Percentiles rank a stretch among this genome's conserved stretches.
Evolutionary conservation across 116 monocot genomes (phyloP).

Genomic region (Cymodocea nodosa): DNA sequence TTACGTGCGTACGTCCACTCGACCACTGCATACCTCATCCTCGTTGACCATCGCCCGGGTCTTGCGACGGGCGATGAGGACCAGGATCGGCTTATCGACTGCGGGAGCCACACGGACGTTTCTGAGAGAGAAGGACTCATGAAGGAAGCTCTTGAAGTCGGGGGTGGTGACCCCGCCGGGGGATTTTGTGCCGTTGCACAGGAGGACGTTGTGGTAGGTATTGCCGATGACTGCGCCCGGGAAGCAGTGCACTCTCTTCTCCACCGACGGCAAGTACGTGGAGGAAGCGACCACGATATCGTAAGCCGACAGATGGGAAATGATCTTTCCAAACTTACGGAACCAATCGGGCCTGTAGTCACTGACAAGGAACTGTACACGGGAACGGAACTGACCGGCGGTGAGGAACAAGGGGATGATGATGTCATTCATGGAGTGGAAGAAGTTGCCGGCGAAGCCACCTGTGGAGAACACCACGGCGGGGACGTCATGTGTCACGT

Average conservation of each 20-base stretch:
- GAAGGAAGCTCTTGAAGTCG: slow-evolving; percentile 33
- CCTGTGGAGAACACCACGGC: slow-evolving; percentile 51
- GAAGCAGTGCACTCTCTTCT: slow-evolving; percentile 34
- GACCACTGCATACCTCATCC: no score
- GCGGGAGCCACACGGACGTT: neutral
- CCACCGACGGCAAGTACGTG: neutral
- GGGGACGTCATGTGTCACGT: slow-evolving; percentile 19
- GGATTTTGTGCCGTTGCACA: slow-evolving; percentile 21
- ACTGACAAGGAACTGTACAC: slow-evolving; percentile 16
- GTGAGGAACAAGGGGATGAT: slow-evolving; percentile 42
- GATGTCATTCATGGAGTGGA: slow-evolving; percentile 44
- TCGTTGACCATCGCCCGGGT: slow-evolving; percentile 33
- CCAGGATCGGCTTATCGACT: slow-evolving; percentile 15
- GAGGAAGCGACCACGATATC: slow-evolving; percentile 9
- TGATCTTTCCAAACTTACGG: slow-evolving; percentile 25
- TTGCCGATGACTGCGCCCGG: slow-evolving; percentile 37
- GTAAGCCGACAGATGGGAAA: slow-evolving; percentile 17
- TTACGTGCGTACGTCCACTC: no score
- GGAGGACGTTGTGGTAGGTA: slow-evolving; percentile 35
- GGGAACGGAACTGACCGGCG: slow-evolving; percentile 12
- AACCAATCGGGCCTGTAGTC: slow-evolving; percentile 25
- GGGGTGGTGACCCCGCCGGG: slow-evolving; percentile 17
- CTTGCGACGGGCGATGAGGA: slow-evolving; percentile 26
- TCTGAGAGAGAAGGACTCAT: slow-evolving; percentile 12
- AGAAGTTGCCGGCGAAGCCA: slow-evolving; percentile 46